phyloP scores from a whole-genome alignment of 2,329 filamentous ascomycete species.

The Didymella arachidicola region DNA sequence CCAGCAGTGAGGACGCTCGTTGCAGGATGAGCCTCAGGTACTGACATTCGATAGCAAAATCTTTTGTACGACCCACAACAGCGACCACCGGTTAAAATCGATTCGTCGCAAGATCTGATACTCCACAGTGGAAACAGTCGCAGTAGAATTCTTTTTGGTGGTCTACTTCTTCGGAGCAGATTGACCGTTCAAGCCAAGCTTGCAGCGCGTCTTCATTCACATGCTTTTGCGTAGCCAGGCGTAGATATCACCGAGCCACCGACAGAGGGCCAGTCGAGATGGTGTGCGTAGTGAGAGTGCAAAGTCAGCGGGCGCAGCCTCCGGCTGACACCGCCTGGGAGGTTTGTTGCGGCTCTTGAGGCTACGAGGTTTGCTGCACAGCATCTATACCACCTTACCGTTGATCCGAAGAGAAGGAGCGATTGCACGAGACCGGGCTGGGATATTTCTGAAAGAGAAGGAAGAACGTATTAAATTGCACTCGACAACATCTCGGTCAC shows the following conservation, averaged over 20 bases:
- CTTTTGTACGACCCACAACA: constrained; percentile 5
- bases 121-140: background rate
- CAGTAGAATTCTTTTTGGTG: background rate
- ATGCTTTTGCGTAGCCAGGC: background rate
- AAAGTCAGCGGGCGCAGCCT: background rate
- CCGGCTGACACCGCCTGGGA: background rate
- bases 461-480: too few species aligned
- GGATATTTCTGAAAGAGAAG: background rate
- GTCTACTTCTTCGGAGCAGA: constrained; percentile 1
- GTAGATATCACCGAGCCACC: background rate
- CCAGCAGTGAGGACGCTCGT: constrained; percentile 1
- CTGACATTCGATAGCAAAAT: background rate
- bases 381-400: background rate
- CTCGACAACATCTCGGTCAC: too few species aligned
- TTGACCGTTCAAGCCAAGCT: constrained; percentile 1
- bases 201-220: background rate
- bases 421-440: background rate
- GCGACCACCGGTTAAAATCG: background rate
- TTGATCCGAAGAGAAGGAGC: background rate
- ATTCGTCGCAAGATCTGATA: background rate
- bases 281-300: constrained; percentile 7
- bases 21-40: constrained; percentile 12
- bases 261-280: background rate
- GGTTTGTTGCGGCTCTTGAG: constrained; percentile 2
- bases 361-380: constrained; percentile 7